phyloP scores from a whole-genome alignment of 305 asterid species.

The Fraxinus velutina region DNA sequence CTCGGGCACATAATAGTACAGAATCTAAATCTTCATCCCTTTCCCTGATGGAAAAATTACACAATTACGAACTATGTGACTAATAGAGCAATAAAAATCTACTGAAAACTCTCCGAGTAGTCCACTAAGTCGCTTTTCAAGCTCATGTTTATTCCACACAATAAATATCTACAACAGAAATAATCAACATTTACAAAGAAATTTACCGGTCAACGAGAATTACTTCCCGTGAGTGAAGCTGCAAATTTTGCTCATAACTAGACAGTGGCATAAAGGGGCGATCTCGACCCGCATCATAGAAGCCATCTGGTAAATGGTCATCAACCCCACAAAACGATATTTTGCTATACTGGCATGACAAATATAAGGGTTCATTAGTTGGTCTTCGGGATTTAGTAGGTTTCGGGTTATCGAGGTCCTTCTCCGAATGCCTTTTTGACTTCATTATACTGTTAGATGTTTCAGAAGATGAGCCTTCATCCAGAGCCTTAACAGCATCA shows the following conservation, averaged over 20 bases:
- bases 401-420: constrained; percentile 73
- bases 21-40: constrained; percentile 81
- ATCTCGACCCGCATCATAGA: constrained; percentile 93
- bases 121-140: background rate
- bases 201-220: constrained; percentile 80
- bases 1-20: constrained; percentile 58
- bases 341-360: constrained; percentile 69
- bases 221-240: constrained; percentile 66
- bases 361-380: constrained; percentile 44
- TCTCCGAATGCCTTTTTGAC: constrained; percentile 79
- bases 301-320: constrained; percentile 83
- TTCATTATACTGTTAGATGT: constrained; percentile 38
- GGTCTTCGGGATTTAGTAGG: constrained; percentile 80
- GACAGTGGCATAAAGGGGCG: constrained; percentile 72
- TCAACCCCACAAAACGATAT: constrained; percentile 67
- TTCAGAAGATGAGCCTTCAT: constrained; percentile 45
- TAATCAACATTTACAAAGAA: constrained; percentile 8
- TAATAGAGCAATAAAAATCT: constrained; percentile 4
- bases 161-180: constrained; percentile 13
- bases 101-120: background rate
- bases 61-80: constrained; percentile 4
- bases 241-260: constrained; percentile 51
- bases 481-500: constrained; percentile 39
- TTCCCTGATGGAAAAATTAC: constrained; percentile 50
- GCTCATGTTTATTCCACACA: background rate